phyloP scores from a whole-genome alignment of 352 stramenopile genomes.

The Globisporangium viniferum region DNA sequence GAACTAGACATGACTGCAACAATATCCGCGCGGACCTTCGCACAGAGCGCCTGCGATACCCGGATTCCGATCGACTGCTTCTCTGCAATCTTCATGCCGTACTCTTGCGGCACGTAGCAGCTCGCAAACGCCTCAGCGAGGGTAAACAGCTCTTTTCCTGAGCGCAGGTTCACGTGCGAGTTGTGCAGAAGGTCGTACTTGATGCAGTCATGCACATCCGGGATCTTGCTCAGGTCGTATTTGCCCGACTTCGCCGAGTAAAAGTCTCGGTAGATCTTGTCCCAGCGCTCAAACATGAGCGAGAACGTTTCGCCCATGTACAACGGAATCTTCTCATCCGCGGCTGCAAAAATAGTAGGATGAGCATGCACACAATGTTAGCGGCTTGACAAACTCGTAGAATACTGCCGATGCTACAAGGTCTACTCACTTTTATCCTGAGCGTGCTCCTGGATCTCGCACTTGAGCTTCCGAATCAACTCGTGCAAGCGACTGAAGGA shows the following conservation, averaged over 20 bases:
- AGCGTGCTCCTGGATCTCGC: constrained; percentile 70
- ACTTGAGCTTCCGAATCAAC: constrained; percentile 69
- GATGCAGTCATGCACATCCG: constrained; percentile 98
- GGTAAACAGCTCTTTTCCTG: constrained; percentile 91
- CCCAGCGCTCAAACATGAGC: constrained; percentile 92
- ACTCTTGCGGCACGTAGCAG: constrained; percentile 98
- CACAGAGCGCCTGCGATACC: constrained; percentile 95
- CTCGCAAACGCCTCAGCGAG: constrained; percentile 95
- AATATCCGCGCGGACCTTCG: constrained; percentile 97
- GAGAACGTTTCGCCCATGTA: constrained; percentile 97
- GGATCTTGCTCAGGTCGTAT: constrained; percentile 95
- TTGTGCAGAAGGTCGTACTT: constrained; percentile 99
- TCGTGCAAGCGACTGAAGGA: constrained; percentile 66
- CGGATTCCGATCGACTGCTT: constrained; percentile 96
- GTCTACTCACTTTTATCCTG: constrained; percentile 58
- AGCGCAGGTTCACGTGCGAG: constrained; percentile 82
- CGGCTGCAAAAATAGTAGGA: constrained; percentile 51
- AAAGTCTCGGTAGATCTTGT: constrained; percentile 94
- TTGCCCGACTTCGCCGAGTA: constrained; percentile 88
- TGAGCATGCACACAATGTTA: not conserved
- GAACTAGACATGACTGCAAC: constrained; percentile 76
- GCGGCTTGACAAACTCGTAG: not conserved
- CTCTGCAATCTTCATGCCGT: constrained; percentile 88
- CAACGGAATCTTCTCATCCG: constrained; percentile 81
- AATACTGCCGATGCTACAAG: not conserved